Percentiles rank a stretch among this genome's conserved stretches.
These are phyloP conservation scores for Odontarrhena argentea DNA, from an alignment of 345 rosid genomes.

Conservation along the genomic window DNA sequence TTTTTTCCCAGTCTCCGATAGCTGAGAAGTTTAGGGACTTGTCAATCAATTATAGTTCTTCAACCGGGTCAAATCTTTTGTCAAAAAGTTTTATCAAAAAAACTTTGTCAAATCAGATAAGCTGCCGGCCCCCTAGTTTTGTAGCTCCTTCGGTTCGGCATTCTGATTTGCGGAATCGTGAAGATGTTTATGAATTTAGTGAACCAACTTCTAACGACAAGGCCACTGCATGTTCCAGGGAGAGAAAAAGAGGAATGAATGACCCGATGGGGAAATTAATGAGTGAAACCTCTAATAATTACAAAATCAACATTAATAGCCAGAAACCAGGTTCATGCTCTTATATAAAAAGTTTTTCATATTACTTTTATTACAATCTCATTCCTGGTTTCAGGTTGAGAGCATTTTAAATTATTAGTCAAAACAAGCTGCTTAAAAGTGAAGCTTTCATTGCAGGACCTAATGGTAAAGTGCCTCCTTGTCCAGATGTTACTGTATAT, in stretches of 20 bases:
- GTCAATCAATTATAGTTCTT: slow-evolving; percentile 63
- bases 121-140: slow-evolving; percentile 73
- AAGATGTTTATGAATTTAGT: slow-evolving; percentile 55
- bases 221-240: slow-evolving; percentile 51
- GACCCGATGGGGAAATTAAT: slow-evolving; percentile 59
- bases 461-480: slow-evolving; percentile 50
- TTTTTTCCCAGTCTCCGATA: slow-evolving; percentile 48
- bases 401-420: neutral
- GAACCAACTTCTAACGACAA: slow-evolving; percentile 51
- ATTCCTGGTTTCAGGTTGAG: neutral
- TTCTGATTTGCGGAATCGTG: slow-evolving; percentile 52
- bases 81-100: no score
- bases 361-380: slow-evolving; percentile 9
- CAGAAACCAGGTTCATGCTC: slow-evolving; percentile 66
- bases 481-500: slow-evolving; percentile 48
- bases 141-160: slow-evolving; percentile 64
- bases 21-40: slow-evolving; percentile 60
- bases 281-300: slow-evolving; percentile 60
- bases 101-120: slow-evolving; percentile 53
- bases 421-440: slow-evolving; percentile 1
- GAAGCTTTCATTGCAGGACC: slow-evolving; percentile 51
- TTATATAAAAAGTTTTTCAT: slow-evolving; percentile 3
- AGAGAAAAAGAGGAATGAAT: slow-evolving; percentile 54
- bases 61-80: slow-evolving; percentile 63
- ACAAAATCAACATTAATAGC: slow-evolving; percentile 47